Conservation (phyloP, 2,329 filamentous ascomycete species). For the Ophiosphaerella narmari region DNA sequence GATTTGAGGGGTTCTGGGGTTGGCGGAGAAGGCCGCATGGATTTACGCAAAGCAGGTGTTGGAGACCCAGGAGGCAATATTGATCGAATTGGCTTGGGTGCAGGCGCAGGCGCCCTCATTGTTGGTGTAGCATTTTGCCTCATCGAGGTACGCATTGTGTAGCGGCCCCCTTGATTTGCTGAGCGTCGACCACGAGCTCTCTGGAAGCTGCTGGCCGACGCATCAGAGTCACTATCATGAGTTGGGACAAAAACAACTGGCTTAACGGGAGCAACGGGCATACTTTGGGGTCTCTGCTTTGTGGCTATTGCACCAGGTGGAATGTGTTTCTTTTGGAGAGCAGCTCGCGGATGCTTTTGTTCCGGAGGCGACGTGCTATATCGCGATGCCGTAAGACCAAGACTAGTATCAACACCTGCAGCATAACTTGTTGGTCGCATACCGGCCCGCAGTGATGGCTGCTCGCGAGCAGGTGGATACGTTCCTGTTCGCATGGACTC, state of each 20-base stretch:
- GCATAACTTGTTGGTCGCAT: constrained; percentile 40
- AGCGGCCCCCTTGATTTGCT: constrained; percentile 50
- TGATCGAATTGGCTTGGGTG: constrained; percentile 50
- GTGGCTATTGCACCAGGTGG: constrained; percentile 26
- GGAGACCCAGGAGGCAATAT: constrained; percentile 40
- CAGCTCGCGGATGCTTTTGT: constrained; percentile 36
- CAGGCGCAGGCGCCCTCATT: constrained; percentile 35
- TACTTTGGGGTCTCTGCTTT: constrained; percentile 34
- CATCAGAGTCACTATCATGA: constrained; percentile 50
- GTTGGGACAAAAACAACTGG: constrained; percentile 29
- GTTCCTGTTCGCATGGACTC: constrained; percentile 40
- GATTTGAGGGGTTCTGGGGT: constrained; percentile 43
- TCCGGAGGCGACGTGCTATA: constrained; percentile 35
- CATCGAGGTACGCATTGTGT: constrained; percentile 76
- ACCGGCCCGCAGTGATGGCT: constrained; percentile 40
- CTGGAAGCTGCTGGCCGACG: constrained; percentile 75
- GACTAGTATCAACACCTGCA: constrained; percentile 8
- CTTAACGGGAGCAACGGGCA: constrained; percentile 17
- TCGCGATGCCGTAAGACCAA: constrained; percentile 42
- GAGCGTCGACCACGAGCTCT: constrained; percentile 54
- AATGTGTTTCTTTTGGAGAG: constrained; percentile 48
- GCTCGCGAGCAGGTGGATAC: constrained; percentile 10
- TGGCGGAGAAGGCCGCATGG: constrained; percentile 40
- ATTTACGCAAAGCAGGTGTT: constrained; percentile 34
- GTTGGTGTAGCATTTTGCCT: constrained; percentile 49